These are phyloP conservation scores for Vicia villosa DNA, from an alignment of 306 rosid species.

Conservation along the genomic window DNA sequence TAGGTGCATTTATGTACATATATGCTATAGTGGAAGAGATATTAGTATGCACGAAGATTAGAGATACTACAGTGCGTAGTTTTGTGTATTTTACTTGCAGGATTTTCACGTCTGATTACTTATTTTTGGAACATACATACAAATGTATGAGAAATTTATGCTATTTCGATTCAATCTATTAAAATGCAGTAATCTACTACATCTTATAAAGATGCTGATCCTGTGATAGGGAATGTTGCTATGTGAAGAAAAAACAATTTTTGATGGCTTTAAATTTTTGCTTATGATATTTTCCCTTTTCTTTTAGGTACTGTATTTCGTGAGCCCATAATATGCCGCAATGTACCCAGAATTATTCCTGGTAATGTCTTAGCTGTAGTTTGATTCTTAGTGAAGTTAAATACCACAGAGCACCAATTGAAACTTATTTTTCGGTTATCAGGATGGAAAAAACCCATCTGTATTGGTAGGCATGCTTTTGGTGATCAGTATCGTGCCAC, in stretches of 20 bases:
- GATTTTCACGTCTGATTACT: slow-evolving; percentile 23
- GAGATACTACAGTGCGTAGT: neutral
- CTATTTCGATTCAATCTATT: neutral
- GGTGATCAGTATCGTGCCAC: slow-evolving; percentile 99
- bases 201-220: neutral
- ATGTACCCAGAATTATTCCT: slow-evolving; percentile 73
- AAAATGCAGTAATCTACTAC: slow-evolving; percentile 7
- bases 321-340: slow-evolving; percentile 87
- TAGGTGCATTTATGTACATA: slow-evolving; percentile 4
- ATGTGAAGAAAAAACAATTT: neutral
- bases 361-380: slow-evolving; percentile 55
- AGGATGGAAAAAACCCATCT: slow-evolving; percentile 99
- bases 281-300: slow-evolving; percentile 24
- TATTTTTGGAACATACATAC: neutral
- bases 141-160: neutral
- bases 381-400: slow-evolving; percentile 31
- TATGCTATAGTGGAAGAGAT: neutral
- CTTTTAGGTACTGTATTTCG: slow-evolving; percentile 90
- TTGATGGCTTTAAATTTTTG: neutral
- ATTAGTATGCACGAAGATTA: neutral
- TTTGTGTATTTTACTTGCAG: slow-evolving; percentile 3
- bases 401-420: slow-evolving; percentile 31
- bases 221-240: neutral
- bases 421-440: slow-evolving; percentile 47
- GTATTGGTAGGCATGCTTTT: slow-evolving; percentile 98